phyloP scores from a whole-genome alignment of 2,329 filamentous ascomycete genomes.

The Apiospora saccharicola region DNA sequence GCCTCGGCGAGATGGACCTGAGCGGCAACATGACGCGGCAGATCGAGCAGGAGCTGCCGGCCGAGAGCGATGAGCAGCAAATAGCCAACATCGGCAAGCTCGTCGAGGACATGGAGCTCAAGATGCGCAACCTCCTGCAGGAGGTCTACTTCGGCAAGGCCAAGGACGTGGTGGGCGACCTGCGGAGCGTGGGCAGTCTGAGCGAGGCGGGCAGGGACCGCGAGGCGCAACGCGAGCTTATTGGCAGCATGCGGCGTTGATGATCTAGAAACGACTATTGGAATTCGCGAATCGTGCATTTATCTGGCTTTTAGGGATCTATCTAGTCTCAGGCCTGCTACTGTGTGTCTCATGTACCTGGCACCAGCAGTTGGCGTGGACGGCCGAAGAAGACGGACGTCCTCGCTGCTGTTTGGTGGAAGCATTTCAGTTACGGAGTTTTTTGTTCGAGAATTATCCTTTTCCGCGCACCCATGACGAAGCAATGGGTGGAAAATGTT shows the following conservation, averaged over 20 bases:
- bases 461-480: neutral
- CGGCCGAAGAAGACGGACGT: neutral
- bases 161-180: conserved; percentile 95
- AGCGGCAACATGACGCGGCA: conserved; percentile 98
- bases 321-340: neutral
- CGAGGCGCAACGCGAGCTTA: conserved; percentile 88
- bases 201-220: conserved; percentile 86
- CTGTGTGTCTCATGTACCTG: conserved; percentile 4
- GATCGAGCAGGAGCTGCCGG: conserved; percentile 88
- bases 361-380: neutral
- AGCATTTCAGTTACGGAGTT: conserved; percentile 17
- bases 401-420: neutral
- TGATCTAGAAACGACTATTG: conserved; percentile 26
- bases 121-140: conserved; percentile 97
- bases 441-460: neutral
- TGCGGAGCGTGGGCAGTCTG: conserved; percentile 84
- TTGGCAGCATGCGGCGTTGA: conserved; percentile 59
- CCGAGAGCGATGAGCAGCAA: conserved; percentile 90
- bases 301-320: neutral
- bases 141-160: conserved; percentile 99
- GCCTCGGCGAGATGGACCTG: conserved; percentile 86
- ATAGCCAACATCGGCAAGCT: conserved; percentile 93
- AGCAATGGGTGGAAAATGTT: neutral
- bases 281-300: neutral
- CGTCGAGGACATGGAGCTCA: conserved; percentile 99